Evolutionary conservation across 73 alveolate genomes (phyloP).

Genomic region (Blepharisma japonicum): DNA sequence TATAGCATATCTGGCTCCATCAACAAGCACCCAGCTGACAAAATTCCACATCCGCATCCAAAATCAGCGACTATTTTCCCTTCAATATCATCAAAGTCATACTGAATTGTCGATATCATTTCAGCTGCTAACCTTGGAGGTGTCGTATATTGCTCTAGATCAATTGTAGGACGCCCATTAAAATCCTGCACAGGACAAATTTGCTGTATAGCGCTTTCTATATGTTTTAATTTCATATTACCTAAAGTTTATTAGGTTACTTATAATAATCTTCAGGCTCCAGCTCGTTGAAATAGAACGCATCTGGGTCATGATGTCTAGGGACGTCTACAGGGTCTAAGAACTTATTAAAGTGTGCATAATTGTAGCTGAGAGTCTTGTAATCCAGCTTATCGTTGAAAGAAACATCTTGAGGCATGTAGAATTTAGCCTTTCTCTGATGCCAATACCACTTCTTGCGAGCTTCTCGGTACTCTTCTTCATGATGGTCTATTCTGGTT

Average conservation of each 20-base stretch:
- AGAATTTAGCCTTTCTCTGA: conserved; percentile 1
- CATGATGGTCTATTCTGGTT: conserved; percentile 3
- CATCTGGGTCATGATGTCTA: not conserved
- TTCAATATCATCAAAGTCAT: not conserved
- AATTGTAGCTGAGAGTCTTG: not conserved
- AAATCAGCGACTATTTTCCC: conserved; percentile 14
- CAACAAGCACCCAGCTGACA: not conserved
- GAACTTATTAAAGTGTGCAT: conserved; percentile 5
- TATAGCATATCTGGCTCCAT: not conserved
- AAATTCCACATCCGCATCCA: conserved; percentile 34
- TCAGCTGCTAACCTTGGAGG: conserved; percentile 26
- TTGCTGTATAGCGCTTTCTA: conserved; percentile 22
- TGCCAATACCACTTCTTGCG: conserved; percentile 10
- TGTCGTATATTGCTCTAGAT: conserved; percentile 28
- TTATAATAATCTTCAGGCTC: not conserved
- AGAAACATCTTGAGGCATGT: not conserved
- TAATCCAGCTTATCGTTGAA: conserved; percentile 19
- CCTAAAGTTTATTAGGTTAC: no score
- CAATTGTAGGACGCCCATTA: not conserved
- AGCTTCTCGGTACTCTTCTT: conserved; percentile 1
- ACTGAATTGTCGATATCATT: not conserved
- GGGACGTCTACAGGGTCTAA: not conserved
- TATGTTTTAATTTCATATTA: conserved; percentile 17
- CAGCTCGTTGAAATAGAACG: not conserved
- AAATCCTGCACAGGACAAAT: conserved; percentile 3